Conservation (phyloP, 306 rosid genomes). For the Echinosophora koreensis region DNA sequence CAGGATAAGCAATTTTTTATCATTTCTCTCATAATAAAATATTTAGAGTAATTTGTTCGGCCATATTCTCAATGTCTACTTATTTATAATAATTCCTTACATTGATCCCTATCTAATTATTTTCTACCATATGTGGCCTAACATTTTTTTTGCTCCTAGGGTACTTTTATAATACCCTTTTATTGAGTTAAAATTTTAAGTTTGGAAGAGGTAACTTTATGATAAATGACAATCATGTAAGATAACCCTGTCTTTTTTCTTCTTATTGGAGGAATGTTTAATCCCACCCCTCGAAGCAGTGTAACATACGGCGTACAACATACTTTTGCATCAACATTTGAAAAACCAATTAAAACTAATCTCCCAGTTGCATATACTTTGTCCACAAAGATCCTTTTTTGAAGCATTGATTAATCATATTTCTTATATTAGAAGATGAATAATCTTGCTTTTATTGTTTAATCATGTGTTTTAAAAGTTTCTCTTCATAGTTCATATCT, state of each 20-base stretch:
- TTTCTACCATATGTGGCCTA: not conserved
- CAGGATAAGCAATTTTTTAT: conserved; percentile 1
- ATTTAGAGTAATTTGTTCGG: not conserved
- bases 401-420: conserved; percentile 9
- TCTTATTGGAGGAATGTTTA: conserved; percentile 18
- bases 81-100: conserved; percentile 11
- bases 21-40: conserved; percentile 7
- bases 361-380: conserved; percentile 5
- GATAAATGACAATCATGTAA: conserved; percentile 3
- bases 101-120: not conserved
- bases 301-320: not conserved
- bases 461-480: conserved; percentile 31
- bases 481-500: conserved; percentile 34
- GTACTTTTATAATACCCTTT: conserved; percentile 22
- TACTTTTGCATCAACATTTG: not conserved
- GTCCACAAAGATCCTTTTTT: conserved; percentile 22
- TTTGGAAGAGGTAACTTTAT: conserved; percentile 20
- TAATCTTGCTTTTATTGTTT: conserved; percentile 3
- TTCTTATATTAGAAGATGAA: conserved; percentile 19
- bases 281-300: not conserved
- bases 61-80: conserved; percentile 13
- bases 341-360: conserved; percentile 11
- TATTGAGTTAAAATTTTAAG: conserved; percentile 3
- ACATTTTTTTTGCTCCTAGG: not conserved
- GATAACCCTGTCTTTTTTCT: conserved; percentile 2